Conservation (phyloP, 108 stramenopile genomes). For the Nitzschia palea region DNA sequence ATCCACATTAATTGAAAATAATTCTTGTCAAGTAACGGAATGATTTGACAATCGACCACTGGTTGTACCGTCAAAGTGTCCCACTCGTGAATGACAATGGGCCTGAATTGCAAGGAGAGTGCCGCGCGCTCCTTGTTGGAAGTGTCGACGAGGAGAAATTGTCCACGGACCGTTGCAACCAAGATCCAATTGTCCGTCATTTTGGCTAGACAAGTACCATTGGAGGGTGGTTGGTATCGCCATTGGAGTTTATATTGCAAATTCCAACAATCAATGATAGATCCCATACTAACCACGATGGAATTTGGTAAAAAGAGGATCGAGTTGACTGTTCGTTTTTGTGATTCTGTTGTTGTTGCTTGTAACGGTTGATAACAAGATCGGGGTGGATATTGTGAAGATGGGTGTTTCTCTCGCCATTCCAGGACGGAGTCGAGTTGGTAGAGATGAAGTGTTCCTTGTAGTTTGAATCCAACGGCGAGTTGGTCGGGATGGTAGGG, state of each 20-base stretch:
- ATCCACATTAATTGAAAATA: too few relatives aligned
- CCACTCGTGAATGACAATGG: slow-evolving; percentile 21
- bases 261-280: slow-evolving; percentile 19
- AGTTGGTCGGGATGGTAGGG: slow-evolving; percentile 37
- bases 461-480: slow-evolving; percentile 33
- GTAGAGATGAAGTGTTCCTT: slow-evolving; percentile 17
- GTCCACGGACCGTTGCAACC: slow-evolving; percentile 18
- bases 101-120: slow-evolving; percentile 25
- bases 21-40: too few relatives aligned
- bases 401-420: slow-evolving; percentile 18
- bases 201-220: slow-evolving; percentile 17
- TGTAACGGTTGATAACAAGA: too few relatives aligned
- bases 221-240: slow-evolving; percentile 25
- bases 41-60: too few relatives aligned
- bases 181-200: too few relatives aligned
- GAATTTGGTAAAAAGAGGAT: too few relatives aligned
- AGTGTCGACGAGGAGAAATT: slow-evolving; percentile 19
- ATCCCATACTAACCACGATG: slow-evolving; percentile 16
- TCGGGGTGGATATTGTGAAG: too few relatives aligned
- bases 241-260: slow-evolving; percentile 2
- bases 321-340: too few relatives aligned
- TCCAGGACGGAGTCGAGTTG: slow-evolving; percentile 17
- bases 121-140: slow-evolving; percentile 9
- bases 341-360: too few relatives aligned
- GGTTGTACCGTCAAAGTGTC: too few relatives aligned